Evolutionary conservation across 805 yeast species (phyloP).

Genomic region (Pichia nanzhaoensis): DNA sequence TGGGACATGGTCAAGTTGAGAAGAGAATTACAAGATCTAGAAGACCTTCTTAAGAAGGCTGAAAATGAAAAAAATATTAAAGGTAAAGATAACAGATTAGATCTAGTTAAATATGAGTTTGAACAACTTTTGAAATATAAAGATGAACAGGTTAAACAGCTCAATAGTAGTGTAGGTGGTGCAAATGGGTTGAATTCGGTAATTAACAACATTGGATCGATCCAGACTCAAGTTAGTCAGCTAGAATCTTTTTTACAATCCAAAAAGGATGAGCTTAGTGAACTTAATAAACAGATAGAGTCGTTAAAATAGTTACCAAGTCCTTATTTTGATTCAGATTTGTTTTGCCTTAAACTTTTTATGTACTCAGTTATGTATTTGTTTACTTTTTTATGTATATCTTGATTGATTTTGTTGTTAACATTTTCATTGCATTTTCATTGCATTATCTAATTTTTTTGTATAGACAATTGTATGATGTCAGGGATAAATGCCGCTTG

Average conservation of each 20-base stretch:
- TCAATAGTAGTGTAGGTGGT: slow-evolving; percentile 26
- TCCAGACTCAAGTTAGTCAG: slow-evolving; percentile 69
- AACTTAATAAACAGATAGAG: slow-evolving; percentile 36
- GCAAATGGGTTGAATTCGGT: slow-evolving; percentile 41
- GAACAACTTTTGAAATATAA: slow-evolving; percentile 80
- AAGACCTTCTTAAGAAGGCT: slow-evolving; percentile 54
- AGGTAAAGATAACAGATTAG: slow-evolving; percentile 24
- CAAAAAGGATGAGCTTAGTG: slow-evolving; percentile 54
- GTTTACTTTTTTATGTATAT: too few species aligned
- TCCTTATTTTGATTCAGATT: neutral
- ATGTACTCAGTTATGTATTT: too few species aligned
- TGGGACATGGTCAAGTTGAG: slow-evolving; percentile 88
- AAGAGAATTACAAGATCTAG: slow-evolving; percentile 71
- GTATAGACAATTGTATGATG: too few species aligned
- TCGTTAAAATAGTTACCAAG: slow-evolving; percentile 10
- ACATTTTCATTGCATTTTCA: too few species aligned
- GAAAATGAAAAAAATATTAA: slow-evolving; percentile 39
- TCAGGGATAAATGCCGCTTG: too few species aligned
- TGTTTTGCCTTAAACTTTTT: too few species aligned
- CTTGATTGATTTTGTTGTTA: too few species aligned
- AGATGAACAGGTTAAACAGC: slow-evolving; percentile 45
- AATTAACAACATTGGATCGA: slow-evolving; percentile 54
- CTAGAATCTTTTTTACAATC: slow-evolving; percentile 61
- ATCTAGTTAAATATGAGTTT: slow-evolving; percentile 50
- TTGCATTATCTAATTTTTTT: too few species aligned